phyloP scores from a whole-genome alignment of 257 asterid genomes.

The Perilla frutescens region DNA sequence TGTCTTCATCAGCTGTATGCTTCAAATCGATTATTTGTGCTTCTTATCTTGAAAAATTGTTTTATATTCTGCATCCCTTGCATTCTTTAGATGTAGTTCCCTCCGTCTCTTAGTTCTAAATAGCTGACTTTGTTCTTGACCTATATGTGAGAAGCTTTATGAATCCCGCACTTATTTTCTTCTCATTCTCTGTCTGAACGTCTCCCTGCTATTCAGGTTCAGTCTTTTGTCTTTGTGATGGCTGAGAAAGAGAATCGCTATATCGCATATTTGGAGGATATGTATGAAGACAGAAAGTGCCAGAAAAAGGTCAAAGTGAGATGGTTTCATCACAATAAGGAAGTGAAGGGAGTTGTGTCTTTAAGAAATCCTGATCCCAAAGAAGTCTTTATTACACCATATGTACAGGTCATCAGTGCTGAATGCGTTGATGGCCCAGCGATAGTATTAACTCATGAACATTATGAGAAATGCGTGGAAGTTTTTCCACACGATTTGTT shows the following conservation, averaged over 20 bases:
- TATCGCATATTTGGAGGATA: constrained; percentile 91
- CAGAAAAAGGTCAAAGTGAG: constrained; percentile 96
- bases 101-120: not conserved
- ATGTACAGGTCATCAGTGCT: constrained; percentile 89
- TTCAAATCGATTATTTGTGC: constrained; percentile 14
- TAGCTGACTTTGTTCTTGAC: not conserved
- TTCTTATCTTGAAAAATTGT: constrained; percentile 16
- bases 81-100: constrained; percentile 11
- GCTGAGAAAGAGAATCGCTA: constrained; percentile 89
- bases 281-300: constrained; percentile 96
- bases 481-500: constrained; percentile 79
- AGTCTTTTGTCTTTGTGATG: constrained; percentile 91
- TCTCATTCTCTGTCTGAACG: not conserved
- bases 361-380: constrained; percentile 75
- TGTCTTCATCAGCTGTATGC: not conserved
- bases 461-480: constrained; percentile 82
- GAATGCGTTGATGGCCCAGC: constrained; percentile 99
- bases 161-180: not conserved
- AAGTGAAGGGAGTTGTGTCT: constrained; percentile 77
- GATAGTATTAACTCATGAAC: constrained; percentile 77
- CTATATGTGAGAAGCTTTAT: constrained; percentile 21
- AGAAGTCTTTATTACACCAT: constrained; percentile 93
- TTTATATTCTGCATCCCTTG: not conserved
- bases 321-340: constrained; percentile 93
- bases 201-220: constrained; percentile 56